Percentiles rank a stretch among this genome's conserved stretches.
phyloP scores from a whole-genome alignment of 768 basidiomycete species.

The Cystofilobasidium ferigula region DNA sequence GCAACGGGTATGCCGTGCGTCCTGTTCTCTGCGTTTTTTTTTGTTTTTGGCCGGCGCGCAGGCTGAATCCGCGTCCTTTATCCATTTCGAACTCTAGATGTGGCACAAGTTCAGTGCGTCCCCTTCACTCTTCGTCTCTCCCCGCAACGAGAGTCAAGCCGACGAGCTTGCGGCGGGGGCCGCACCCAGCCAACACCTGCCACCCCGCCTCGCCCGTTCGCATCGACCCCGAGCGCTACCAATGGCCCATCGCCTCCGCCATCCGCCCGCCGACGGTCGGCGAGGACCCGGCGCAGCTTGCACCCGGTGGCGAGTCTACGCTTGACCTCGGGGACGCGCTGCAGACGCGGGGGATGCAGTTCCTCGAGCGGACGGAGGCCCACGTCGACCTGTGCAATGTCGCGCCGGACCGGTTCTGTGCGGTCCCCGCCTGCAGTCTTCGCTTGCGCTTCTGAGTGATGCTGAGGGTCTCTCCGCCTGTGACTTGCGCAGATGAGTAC shows the following conservation, averaged over 20 bases:
- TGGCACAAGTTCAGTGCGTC: conserved; percentile 15
- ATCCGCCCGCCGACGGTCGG: conserved; percentile 12
- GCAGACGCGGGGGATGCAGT: background rate
- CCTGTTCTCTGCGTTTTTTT: background rate
- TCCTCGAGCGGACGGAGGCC: background rate
- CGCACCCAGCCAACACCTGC: conserved; percentile 16
- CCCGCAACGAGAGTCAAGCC: no score
- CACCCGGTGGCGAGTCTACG: background rate
- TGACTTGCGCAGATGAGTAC: background rate
- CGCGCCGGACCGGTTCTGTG: conserved; percentile 12
- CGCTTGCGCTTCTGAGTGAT: background rate
- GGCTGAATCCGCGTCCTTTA: no score
- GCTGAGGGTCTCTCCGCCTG: no score
- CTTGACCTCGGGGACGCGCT: background rate
- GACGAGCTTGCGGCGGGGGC: no score
- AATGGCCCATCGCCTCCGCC: background rate
- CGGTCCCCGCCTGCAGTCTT: no score
- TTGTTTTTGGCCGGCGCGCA: no score
- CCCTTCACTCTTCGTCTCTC: background rate
- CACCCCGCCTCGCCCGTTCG: conserved; percentile 3
- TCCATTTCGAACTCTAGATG: background rate
- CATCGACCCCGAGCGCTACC: background rate
- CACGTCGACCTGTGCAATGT: conserved; percentile 3
- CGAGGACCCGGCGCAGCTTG: background rate
- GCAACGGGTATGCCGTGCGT: background rate